A percentile compares a stretch with the other conserved stretches of the same genome.
Evolutionary conservation across 441 rosid genomes (phyloP).

Genomic region (Macaranga tanarius): DNA sequence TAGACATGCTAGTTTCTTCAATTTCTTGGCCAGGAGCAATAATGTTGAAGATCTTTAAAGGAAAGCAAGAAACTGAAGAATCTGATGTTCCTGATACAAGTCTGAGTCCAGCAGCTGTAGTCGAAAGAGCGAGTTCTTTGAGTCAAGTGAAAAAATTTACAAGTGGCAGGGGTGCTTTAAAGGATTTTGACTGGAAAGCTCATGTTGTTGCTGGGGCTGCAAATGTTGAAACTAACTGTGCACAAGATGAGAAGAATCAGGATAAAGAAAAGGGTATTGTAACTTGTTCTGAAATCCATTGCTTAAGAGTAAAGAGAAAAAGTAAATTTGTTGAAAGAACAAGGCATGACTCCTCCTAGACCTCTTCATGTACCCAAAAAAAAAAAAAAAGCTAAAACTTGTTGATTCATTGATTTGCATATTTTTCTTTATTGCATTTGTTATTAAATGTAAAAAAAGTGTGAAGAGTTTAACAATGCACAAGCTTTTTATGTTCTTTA

Average conservation of each 20-base stretch:
- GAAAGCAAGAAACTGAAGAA: constrained; percentile 11
- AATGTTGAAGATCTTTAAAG: constrained; percentile 8
- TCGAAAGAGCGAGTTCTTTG: constrained; percentile 2
- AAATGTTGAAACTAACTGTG: too few relatives aligned
- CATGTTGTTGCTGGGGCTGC: constrained; percentile 15
- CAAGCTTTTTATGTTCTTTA: too few relatives aligned
- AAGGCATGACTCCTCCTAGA: constrained; percentile 24
- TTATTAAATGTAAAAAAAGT: too few relatives aligned
- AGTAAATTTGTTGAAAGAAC: constrained; percentile 33
- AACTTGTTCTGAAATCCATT: constrained; percentile 13
- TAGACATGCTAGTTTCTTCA: not conserved
- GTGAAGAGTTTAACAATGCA: too few relatives aligned
- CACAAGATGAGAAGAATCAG: constrained; percentile 4
- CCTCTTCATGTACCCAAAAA: constrained; percentile 21
- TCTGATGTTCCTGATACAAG: not conserved
- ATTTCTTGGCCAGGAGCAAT: constrained; percentile 12
- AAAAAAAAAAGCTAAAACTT: not conserved
- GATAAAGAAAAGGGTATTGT: constrained; percentile 8
- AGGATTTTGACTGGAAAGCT: constrained; percentile 34
- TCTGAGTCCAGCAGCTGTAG: not conserved
- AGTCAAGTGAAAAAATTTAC: constrained; percentile 30
- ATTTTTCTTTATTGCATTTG: too few relatives aligned
- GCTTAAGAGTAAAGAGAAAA: constrained; percentile 24
- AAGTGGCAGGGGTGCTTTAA: constrained; percentile 32
- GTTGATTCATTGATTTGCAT: too few relatives aligned